phyloP scores from a whole-genome alignment of 208 protist species.

The Angomonas desouzai region DNA sequence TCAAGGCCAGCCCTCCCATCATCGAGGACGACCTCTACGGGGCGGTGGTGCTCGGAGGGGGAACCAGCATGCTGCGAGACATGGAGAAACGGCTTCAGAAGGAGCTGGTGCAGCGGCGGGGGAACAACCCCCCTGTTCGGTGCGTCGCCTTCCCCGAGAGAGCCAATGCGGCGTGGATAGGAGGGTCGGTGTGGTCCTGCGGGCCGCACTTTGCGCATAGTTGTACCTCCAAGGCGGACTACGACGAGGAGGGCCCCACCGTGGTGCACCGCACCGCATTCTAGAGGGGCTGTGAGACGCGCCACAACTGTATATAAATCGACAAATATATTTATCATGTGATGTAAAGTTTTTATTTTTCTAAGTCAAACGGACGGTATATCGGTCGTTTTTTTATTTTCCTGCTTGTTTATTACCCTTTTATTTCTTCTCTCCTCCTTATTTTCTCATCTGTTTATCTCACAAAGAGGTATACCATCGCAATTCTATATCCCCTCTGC shows the following conservation, averaged over 20 bases:
- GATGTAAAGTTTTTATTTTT: background rate
- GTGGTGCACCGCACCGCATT: constrained; percentile 65
- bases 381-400: constrained; percentile 2
- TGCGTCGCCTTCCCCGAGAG: constrained; percentile 79
- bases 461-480: background rate
- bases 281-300: constrained; percentile 8
- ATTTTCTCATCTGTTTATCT: constrained; percentile 11
- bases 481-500: no score
- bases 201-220: constrained; percentile 56
- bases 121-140: constrained; percentile 20
- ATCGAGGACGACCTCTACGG: constrained; percentile 55
- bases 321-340: background rate
- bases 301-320: background rate
- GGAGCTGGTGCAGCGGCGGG: constrained; percentile 39
- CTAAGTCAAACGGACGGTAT: background rate
- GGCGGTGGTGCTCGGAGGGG: constrained; percentile 94
- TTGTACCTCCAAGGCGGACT: constrained; percentile 77
- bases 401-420: background rate
- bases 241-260: constrained; percentile 69
- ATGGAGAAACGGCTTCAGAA: constrained; percentile 75
- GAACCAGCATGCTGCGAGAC: constrained; percentile 82
- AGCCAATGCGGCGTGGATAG: constrained; percentile 76
- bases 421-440: background rate
- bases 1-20: constrained; percentile 30
- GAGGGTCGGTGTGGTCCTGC: constrained; percentile 80